phyloP scores from a whole-genome alignment of 2,329 filamentous ascomycete species.

The Cladosporium cucumerinum region DNA sequence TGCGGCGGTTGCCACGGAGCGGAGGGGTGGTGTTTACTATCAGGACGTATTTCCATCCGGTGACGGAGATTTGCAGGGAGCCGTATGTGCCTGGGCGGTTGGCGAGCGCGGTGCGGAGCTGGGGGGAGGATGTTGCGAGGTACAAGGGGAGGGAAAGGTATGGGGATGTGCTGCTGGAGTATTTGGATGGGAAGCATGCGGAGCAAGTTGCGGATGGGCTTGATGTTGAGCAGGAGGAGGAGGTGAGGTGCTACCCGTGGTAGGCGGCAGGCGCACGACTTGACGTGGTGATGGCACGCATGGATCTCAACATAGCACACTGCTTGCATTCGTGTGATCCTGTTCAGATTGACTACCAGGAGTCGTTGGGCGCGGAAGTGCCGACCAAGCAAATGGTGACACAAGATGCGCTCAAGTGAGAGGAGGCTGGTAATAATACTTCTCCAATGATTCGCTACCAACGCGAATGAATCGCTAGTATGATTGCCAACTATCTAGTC shows the following conservation, averaged over 20 bases:
- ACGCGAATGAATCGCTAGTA: not conserved
- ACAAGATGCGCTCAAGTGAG: not conserved
- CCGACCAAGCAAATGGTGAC: not conserved
- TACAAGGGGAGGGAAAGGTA: constrained; percentile 81
- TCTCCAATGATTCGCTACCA: not conserved
- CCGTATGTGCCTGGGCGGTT: constrained; percentile 74
- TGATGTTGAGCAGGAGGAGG: constrained; percentile 53
- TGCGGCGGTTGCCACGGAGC: constrained; percentile 54
- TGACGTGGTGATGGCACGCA: not conserved
- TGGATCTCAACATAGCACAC: not conserved
- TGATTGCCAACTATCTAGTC: not conserved
- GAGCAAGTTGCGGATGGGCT: constrained; percentile 69
- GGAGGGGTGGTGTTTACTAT: constrained; percentile 67
- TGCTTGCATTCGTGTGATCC: not conserved
- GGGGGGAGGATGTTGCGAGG: constrained; percentile 70
- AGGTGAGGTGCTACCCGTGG: constrained; percentile 61
- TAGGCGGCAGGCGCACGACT: constrained; percentile 22
- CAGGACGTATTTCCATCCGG: constrained; percentile 72
- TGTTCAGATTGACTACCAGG: not conserved
- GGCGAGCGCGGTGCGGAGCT: constrained; percentile 75
- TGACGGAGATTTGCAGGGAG: constrained; percentile 66
- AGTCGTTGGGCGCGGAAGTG: not conserved
- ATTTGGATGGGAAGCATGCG: constrained; percentile 68
- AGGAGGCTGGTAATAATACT: not conserved
- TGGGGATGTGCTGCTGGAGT: constrained; percentile 69